Percentiles rank a stretch among this genome's conserved stretches.
Conservation (phyloP, 2,329 filamentous ascomycete genomes). For the Colletotrichum acutatum region DNA sequence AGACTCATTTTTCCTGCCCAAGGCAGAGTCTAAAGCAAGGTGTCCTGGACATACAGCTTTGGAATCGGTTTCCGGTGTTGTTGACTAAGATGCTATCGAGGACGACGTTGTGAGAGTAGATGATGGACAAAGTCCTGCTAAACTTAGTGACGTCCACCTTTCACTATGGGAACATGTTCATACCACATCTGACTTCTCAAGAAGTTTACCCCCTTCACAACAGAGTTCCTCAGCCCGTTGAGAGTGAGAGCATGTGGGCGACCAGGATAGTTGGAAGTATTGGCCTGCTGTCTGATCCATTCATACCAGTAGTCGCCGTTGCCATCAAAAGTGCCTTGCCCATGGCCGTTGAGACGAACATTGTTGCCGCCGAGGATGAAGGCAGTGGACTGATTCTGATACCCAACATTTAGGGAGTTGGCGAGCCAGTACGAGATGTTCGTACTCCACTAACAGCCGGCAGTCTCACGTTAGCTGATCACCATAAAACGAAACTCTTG, state of each 20-base stretch:
- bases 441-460: conserved; percentile 44
- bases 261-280: conserved; percentile 51
- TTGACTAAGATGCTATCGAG: conserved; percentile 60
- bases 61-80: conserved; percentile 46
- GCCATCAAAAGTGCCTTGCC: conserved; percentile 59
- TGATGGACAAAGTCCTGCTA: conserved; percentile 54
- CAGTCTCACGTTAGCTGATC: neutral
- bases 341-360: conserved; percentile 55
- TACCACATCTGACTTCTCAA: conserved; percentile 65
- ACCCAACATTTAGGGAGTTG: conserved; percentile 54
- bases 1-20: neutral
- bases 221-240: conserved; percentile 53
- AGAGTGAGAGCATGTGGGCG: conserved; percentile 63
- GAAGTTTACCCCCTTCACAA: conserved; percentile 56
- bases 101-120: conserved; percentile 52
- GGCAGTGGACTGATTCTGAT: conserved; percentile 59
- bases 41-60: conserved; percentile 31
- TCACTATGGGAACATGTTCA: neutral
- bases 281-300: conserved; percentile 44
- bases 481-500: neutral
- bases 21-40: neutral
- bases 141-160: neutral
- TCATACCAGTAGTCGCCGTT: conserved; percentile 65
- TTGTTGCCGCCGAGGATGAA: conserved; percentile 60
- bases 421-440: conserved; percentile 57